phyloP scores from a whole-genome alignment of 2,329 filamentous ascomycete species.

The Botrytis fabae region DNA sequence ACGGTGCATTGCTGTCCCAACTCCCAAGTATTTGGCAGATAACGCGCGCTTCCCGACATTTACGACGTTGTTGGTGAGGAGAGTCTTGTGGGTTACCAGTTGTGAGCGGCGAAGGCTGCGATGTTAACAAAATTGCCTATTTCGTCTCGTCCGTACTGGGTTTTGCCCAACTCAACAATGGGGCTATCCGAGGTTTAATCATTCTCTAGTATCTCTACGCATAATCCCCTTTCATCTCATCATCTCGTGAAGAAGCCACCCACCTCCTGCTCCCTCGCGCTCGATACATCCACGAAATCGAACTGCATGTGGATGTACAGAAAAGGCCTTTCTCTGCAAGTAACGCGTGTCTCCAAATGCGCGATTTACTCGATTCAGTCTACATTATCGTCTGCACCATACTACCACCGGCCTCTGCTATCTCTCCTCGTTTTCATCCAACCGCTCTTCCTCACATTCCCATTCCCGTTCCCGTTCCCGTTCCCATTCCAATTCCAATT shows the following conservation, averaged over 20 bases:
- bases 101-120: neutral
- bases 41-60: conserved; percentile 19
- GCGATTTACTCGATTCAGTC: conserved; percentile 12
- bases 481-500: neutral
- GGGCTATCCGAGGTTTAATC: neutral
- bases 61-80: neutral
- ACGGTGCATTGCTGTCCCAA: neutral
- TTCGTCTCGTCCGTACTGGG: neutral
- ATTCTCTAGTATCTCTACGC: too few species aligned
- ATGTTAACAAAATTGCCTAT: neutral
- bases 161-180: neutral
- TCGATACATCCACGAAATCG: neutral
- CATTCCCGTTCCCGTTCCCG: too few species aligned
- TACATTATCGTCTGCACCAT: conserved; percentile 12
- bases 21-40: conserved; percentile 7
- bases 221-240: neutral
- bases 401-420: neutral
- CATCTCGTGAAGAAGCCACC: neutral
- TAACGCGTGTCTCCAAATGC: neutral
- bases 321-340: neutral
- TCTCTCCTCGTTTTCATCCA: neutral
- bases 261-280: neutral
- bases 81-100: neutral
- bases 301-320: neutral
- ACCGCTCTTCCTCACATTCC: neutral